Base-by-base conservation (phyloP, 1,284 basidiomycete species). In the Marasmius sp. region DNA sequence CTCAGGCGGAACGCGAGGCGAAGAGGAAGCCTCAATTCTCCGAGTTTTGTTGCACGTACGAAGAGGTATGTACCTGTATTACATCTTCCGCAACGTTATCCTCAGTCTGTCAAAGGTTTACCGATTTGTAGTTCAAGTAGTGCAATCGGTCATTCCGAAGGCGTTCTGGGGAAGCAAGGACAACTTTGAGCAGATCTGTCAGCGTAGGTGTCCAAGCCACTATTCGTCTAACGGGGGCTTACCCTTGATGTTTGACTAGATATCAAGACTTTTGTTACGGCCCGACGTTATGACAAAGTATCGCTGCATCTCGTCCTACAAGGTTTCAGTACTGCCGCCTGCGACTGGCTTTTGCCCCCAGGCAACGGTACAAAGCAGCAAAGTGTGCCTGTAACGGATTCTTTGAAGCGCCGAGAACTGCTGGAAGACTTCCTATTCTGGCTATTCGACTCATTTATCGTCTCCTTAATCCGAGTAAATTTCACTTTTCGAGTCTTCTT, bases 401-500 rank as follows among this genome's bases (percentile, higher is more conserved):
- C 85, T 0, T 67, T 85, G 33, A 94, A 93, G 71, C 84, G 93
- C 9, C 80, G 84, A n/a, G 85, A 92, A 69, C 75, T 98, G 11
- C 72, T 95, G 0, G 85, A 92, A 69, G 93, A 97, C 60, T 92
- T 97, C 68, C 64, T 98, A 7, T 92, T 88, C 71, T 99, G 96
- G 96, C 89, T 96, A 64, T 94, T 98, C 65, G 93, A 96, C 68
- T 88, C 86, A 0, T 92, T 96, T 69, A 71, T 99, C 6, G 77
- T 94, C 2, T 87, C 91, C 0, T 77, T 99, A 3, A 74, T 99
- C 12, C 89, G 87, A 77, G 95, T 93, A 64, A 64, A 79, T 51
- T 11, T 57, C 9, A 9, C 55, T 38, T 57, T 52, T 48, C 57
- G 50, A 34, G 54, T 43, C 57, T 48, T 18, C 59, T 11, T 10